Conservation (phyloP, 352 stramenopile species). For the Phytophthora agathidicida region DNA sequence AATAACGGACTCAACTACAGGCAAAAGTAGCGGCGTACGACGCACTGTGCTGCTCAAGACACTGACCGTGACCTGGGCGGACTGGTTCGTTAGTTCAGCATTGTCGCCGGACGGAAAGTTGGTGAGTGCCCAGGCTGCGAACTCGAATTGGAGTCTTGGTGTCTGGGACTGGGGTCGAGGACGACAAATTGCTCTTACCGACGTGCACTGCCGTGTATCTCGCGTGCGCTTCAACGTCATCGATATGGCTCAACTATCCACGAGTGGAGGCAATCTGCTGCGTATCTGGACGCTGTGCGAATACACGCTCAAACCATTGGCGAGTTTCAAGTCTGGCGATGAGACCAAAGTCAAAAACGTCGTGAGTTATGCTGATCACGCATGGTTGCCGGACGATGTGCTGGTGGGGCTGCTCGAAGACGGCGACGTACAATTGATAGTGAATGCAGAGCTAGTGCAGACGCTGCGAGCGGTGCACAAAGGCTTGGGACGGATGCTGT, state of each 20-base stretch:
- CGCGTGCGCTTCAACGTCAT: constrained; percentile 78
- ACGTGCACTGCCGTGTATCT: constrained; percentile 77
- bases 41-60: constrained; percentile 44
- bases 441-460: constrained; percentile 77
- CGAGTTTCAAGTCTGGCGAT: constrained; percentile 79
- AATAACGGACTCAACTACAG: background rate
- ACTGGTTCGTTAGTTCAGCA: constrained; percentile 57
- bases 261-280: constrained; percentile 68
- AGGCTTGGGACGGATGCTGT: constrained; percentile 35
- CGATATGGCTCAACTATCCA: constrained; percentile 82
- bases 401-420: constrained; percentile 73
- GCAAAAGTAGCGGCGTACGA: constrained; percentile 13
- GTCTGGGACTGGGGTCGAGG: constrained; percentile 83
- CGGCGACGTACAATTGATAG: constrained; percentile 75
- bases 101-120: constrained; percentile 77
- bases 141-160: constrained; percentile 61
- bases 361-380: constrained; percentile 68
- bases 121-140: constrained; percentile 61
- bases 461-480: constrained; percentile 70
- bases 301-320: constrained; percentile 72
- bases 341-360: constrained; percentile 58
- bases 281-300: constrained; percentile 78
- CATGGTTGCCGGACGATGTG: constrained; percentile 71
- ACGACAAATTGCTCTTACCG: constrained; percentile 58
- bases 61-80: constrained; percentile 51